Base-by-base conservation (phyloP, 495 filamentous ascomycete genomes). In the Aspergillus indologenus region DNA sequence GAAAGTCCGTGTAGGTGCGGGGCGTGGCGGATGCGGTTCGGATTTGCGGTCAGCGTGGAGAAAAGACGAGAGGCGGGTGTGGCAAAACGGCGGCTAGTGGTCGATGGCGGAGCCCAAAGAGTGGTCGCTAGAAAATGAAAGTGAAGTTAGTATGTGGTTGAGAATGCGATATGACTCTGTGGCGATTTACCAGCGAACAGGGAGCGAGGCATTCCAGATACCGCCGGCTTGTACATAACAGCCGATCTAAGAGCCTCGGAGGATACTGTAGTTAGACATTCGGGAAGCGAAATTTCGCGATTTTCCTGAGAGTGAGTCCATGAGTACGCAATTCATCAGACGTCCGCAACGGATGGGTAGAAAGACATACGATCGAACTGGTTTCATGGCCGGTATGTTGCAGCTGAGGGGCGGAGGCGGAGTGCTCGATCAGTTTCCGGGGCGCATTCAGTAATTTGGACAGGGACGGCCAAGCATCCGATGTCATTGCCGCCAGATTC, bases 381-480 rank as follows among this genome's bases (percentile, higher is more conserved):
- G 54, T 55, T 58, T 67, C 54, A 48, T 48, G 26, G 24, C 6
- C 31, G 34, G 57, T 54, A 51, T 45, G 62, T 47, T 64, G 65
- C 49, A 57, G 63, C 55, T 64, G 59, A 52, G 23, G 62, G 34
- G 46, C 45, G 44, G 64, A 48, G 23, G 56, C 49, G 42, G 64
- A 54, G 42, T 57, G 64, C 22, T 67, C 65, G 55, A 67, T n/a
- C 46, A 61, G 60, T 45, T 67, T 75, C 69, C 68, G 74, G 24
- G 77, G 72, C 55, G 69, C 58, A 49, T 64, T 64, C 21, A 81
- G 52, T n/a, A 75, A 23, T 26, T 62, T 78, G 18, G 68, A 76
- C 68, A 81, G 70, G 8, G 70, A 73, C 29, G 76, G 76, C 77
- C 73, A 77, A 12, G 80, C 50, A 56, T 80, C 77, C 26, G 72